These are phyloP conservation scores for Exophiala viscosa DNA, from an alignment of 2,329 filamentous ascomycete species.

Conservation along the genomic window DNA sequence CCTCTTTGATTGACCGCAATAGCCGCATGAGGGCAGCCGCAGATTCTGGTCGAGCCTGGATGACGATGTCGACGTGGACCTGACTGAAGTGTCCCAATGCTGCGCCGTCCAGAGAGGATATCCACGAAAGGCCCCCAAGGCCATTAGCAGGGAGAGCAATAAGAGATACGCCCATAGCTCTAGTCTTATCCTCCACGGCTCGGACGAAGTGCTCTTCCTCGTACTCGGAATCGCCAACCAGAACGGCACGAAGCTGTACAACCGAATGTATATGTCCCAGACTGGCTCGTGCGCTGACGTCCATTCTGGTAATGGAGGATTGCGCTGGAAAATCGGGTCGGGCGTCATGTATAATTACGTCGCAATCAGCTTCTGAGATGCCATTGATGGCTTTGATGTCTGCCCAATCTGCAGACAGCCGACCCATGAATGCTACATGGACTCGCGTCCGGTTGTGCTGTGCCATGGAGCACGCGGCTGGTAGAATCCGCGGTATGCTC, in stretches of 20 bases:
- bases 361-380: conserved; percentile 63
- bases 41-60: conserved; percentile 57
- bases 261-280: conserved; percentile 68
- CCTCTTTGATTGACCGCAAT: conserved; percentile 68
- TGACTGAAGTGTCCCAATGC: conserved; percentile 66
- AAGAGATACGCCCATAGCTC: conserved; percentile 55
- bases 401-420: conserved; percentile 64
- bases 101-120: conserved; percentile 51
- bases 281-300: conserved; percentile 60
- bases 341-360: conserved; percentile 67
- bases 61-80: conserved; percentile 73
- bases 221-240: conserved; percentile 63
- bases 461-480: conserved; percentile 85
- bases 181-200: conserved; percentile 56
- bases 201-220: conserved; percentile 68
- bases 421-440: conserved; percentile 75
- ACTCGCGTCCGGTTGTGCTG: conserved; percentile 65
- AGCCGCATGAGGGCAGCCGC: conserved; percentile 50
- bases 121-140: conserved; percentile 69
- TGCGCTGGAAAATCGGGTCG: conserved; percentile 68
- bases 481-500: conserved; percentile 69
- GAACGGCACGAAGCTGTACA: conserved; percentile 71
- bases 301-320: conserved; percentile 68
- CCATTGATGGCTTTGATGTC: conserved; percentile 75
- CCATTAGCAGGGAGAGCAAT: conserved; percentile 69